Conservation (phyloP, 2,329 filamentous ascomycete genomes). For the Cercospora sp. region DNA sequence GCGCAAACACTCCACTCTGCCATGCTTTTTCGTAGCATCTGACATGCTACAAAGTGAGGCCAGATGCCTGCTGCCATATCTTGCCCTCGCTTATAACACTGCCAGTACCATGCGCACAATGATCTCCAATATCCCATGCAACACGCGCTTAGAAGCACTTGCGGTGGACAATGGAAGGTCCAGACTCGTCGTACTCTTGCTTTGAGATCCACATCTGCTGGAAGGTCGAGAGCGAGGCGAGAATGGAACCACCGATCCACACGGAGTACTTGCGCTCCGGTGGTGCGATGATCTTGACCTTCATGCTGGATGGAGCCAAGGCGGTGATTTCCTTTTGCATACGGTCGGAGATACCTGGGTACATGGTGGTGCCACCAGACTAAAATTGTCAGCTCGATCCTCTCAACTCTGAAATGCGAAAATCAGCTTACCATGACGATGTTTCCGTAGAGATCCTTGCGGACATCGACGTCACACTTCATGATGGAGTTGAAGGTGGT, state of each 20-base stretch:
- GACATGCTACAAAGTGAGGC: slow-evolving; percentile 5
- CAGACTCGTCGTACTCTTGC: slow-evolving; percentile 99
- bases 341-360: slow-evolving; percentile 99
- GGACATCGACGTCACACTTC: slow-evolving; percentile 99
- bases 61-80: slow-evolving; percentile 12
- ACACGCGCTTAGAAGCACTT: slow-evolving; percentile 92
- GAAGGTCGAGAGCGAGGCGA: slow-evolving; percentile 99
- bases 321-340: slow-evolving; percentile 99
- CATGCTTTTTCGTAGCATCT: slow-evolving; percentile 15
- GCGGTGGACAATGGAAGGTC: slow-evolving; percentile 98
- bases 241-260: slow-evolving; percentile 99
- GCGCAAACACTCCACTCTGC: slow-evolving; percentile 21
- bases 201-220: slow-evolving; percentile 99
- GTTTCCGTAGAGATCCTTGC: slow-evolving; percentile 99
- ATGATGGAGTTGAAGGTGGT: slow-evolving; percentile 99
- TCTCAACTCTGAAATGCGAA: background rate
- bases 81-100: slow-evolving; percentile 18
- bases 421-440: slow-evolving; percentile 90
- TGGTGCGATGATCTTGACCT: slow-evolving; percentile 99
- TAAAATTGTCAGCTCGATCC: slow-evolving; percentile 48
- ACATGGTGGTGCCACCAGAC: slow-evolving; percentile 99
- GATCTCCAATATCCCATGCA: slow-evolving; percentile 20
- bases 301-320: slow-evolving; percentile 99
- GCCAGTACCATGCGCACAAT: slow-evolving; percentile 27
- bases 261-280: slow-evolving; percentile 99